Evolutionary conservation across 176 grass and related monocot genomes (phyloP).

Genomic region (Bothriochloa decipiens): DNA sequence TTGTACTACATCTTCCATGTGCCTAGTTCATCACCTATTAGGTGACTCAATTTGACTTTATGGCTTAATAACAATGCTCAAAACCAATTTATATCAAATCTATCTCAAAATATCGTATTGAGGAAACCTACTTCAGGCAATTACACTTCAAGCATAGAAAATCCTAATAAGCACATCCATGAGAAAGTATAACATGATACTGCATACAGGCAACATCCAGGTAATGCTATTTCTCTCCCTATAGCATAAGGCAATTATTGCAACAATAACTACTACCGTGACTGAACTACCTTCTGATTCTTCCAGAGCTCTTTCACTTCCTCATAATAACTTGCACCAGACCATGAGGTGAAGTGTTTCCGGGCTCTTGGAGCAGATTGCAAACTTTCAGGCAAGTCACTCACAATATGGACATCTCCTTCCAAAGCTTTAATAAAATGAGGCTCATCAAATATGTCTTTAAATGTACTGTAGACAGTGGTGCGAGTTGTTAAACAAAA

Average conservation of each 20-base stretch:
- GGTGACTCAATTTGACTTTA: not conserved
- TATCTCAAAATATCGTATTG: not conserved
- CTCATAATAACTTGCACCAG: slow-evolving; percentile 78
- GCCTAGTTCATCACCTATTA: not conserved
- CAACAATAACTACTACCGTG: not conserved
- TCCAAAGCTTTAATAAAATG: slow-evolving; percentile 82
- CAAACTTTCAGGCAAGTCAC: slow-evolving; percentile 71
- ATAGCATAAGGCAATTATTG: not conserved
- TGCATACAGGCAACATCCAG: not conserved
- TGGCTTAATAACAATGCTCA: not conserved
- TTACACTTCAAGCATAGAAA: slow-evolving; percentile 10
- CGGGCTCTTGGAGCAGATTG: slow-evolving; percentile 76
- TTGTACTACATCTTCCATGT: not conserved
- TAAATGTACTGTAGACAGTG: slow-evolving; percentile 62
- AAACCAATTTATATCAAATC: slow-evolving; percentile 10
- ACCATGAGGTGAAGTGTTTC: slow-evolving; percentile 96
- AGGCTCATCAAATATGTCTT: slow-evolving; percentile 84
- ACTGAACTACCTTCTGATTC: slow-evolving; percentile 76
- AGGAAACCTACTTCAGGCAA: not conserved
- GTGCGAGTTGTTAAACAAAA: slow-evolving; percentile 24
- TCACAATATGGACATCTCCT: slow-evolving; percentile 72
- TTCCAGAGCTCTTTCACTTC: slow-evolving; percentile 76
- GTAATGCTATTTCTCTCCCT: slow-evolving; percentile 11
- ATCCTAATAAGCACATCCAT: not conserved
- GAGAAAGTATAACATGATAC: not conserved